phyloP scores from a whole-genome alignment of 768 basidiomycete genomes.

The Auricularia sp. region DNA sequence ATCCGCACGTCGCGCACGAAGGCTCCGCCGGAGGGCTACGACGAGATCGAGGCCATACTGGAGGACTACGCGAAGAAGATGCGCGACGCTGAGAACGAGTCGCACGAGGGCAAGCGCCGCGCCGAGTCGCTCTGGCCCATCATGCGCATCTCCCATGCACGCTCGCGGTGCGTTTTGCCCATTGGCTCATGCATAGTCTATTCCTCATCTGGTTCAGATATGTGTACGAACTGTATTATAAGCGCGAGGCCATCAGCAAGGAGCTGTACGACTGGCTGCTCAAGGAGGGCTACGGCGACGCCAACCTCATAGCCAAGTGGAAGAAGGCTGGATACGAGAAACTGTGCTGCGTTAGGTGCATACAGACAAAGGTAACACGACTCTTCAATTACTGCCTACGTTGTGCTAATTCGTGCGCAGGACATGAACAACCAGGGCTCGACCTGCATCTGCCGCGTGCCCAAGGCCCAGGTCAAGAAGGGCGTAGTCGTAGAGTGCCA shows the following conservation, averaged over 20 bases:
- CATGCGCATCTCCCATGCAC: slow-evolving; percentile 94
- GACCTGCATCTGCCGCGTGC: slow-evolving; percentile 95
- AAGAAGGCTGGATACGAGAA: slow-evolving; percentile 99
- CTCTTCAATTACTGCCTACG: not conserved
- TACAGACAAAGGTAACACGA: slow-evolving; percentile 69
- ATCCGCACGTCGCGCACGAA: slow-evolving; percentile 90
- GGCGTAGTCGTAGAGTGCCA: slow-evolving; percentile 94
- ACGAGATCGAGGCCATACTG: slow-evolving; percentile 86
- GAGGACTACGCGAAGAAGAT: slow-evolving; percentile 99
- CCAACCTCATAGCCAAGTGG: slow-evolving; percentile 97
- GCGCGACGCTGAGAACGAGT: slow-evolving; percentile 98
- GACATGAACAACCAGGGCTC: slow-evolving; percentile 99
- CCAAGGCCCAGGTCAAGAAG: slow-evolving; percentile 81
- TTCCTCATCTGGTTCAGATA: slow-evolving; percentile 28
- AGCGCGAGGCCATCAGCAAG: slow-evolving; percentile 87
- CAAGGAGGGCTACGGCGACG: slow-evolving; percentile 95
- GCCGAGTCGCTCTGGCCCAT: slow-evolving; percentile 93
- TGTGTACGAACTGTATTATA: slow-evolving; percentile 98
- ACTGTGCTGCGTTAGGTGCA: slow-evolving; percentile 91
- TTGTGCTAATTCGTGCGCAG: slow-evolving; percentile 27
- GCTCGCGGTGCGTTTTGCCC: slow-evolving; percentile 43
- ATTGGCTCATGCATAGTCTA: no score
- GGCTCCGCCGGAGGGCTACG: slow-evolving; percentile 88
- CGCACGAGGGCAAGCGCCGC: slow-evolving; percentile 96
- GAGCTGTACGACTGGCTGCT: slow-evolving; percentile 96